phyloP scores from a whole-genome alignment of 2,329 filamentous ascomycete genomes.

The Thermothelomyces thermophilus region DNA sequence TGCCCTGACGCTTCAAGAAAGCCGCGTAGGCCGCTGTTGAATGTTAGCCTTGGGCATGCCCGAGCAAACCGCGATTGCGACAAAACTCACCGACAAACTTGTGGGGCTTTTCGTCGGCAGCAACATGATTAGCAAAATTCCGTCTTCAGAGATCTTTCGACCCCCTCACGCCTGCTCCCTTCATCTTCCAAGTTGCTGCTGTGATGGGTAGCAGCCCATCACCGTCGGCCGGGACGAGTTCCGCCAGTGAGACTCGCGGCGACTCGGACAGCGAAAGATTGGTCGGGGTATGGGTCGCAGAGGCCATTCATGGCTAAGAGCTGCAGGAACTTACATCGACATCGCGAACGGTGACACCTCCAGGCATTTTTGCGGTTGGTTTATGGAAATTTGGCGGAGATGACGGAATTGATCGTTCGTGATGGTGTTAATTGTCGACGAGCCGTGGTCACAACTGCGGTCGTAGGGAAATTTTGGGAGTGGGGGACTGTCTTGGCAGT shows the following conservation, averaged over 20 bases:
- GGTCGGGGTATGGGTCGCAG: slow-evolving; percentile 25
- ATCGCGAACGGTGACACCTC: slow-evolving; percentile 77
- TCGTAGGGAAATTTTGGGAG: slow-evolving; percentile 17
- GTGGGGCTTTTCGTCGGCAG: slow-evolving; percentile 55
- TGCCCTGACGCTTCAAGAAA: slow-evolving; percentile 92
- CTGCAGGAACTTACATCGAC: slow-evolving; percentile 62
- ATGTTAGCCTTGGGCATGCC: slow-evolving; percentile 59
- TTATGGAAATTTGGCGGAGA: slow-evolving; percentile 22
- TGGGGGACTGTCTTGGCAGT: slow-evolving; percentile 18
- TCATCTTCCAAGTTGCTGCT: slow-evolving; percentile 28
- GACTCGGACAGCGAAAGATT: slow-evolving; percentile 22
- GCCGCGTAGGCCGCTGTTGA: slow-evolving; percentile 76
- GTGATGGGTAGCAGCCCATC: slow-evolving; percentile 18
- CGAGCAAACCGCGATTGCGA: background rate
- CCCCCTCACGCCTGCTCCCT: slow-evolving; percentile 64
- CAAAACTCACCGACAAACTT: slow-evolving; percentile 64
- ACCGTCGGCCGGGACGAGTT: slow-evolving; percentile 19
- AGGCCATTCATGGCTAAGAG: slow-evolving; percentile 27
- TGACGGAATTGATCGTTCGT: slow-evolving; percentile 22
- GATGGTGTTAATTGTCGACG: slow-evolving; percentile 11
- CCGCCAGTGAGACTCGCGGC: slow-evolving; percentile 12
- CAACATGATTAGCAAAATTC: slow-evolving; percentile 60
- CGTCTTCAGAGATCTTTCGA: slow-evolving; percentile 68
- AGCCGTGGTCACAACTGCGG: slow-evolving; percentile 8
- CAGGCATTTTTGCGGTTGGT: slow-evolving; percentile 58